Evolutionary conservation across 768 basidiomycete species (phyloP), one percentile per base, ranked within the genome.

Genomic region (Kwoniella heveanensis): DNA sequence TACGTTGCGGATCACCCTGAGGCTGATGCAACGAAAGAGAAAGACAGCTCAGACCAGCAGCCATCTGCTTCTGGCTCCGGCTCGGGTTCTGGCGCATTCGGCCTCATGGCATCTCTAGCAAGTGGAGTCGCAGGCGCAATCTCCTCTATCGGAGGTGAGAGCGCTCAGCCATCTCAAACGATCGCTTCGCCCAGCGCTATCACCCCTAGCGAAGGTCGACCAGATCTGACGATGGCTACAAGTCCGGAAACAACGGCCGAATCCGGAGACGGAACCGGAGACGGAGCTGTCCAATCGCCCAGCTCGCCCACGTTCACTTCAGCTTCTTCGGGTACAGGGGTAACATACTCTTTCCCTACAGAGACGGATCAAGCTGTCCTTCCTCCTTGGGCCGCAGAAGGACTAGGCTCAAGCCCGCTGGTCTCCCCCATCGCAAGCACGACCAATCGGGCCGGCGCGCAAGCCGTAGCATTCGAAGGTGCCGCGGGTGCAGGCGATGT

Each of bases 381-480:
- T 6, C 58, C 69, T 19, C 61, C 62, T 1, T 71, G 70, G 70
- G 70, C 67, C 5, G 57, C 58, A 1, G 63, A 66, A 27, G 70
- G 67, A 25, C 36, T 68, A 22, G 70, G 67, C 1, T 61, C 50
- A 17, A 62, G 62, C 24, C 46, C 32, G 10, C 26, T 66, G 4
- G 47, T 25, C 22, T 54, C 61, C 24, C 61, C 47, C 17, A 36
- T 25, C 9, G 27, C 8, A 9, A 27, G 32, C 44, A 9, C 22
- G 7, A n/a, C 24, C 12, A 50, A 19, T 21, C 13, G 26, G 13
- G 39, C n/a, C 44, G 21, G 55, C 7, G 44, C 36, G 50, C 22
- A 30, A 21, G 19, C 27, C 19, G 36, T 27, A 19, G 48, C 46
- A 25, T 12, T 39, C 7, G 22, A 46, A 12, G 46, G 52, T 19